Base-by-base conservation (phyloP, 228 moss, liverwort and hornwort species). In the Sphagnum fallax region DNA sequence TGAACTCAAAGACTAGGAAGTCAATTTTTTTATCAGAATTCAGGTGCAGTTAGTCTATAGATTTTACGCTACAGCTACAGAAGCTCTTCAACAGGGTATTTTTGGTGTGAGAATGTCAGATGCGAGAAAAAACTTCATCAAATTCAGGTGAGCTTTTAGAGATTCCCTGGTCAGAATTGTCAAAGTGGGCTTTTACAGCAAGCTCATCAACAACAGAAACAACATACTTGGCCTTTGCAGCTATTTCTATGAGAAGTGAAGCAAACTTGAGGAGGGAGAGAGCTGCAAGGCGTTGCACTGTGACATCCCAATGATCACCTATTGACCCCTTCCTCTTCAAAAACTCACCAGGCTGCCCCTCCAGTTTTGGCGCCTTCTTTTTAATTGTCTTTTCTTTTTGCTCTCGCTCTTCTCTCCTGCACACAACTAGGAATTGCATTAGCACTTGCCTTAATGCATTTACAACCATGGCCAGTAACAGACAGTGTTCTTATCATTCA, bases 201-300 rank as follows among this genome's bases (percentile, higher is more conserved):
- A 95, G 79, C 70, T 85, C 86, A 53, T 86, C 84, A 57, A 92
- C 87, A 32, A 90, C 72, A 57, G 70, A 75, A 49, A 83, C 90
- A 52, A 92, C 77, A 53, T 76, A 95, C 77, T 81, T 90, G 9
- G 80, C 88, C 72, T 95, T 95, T 18, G 94, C 90, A 64, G 88
- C 88, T 70, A 95, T 71, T 72, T 95, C 94, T 75, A 95, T 90
- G 0, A 92, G 84, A 61, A 95, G 75, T 6, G 94, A 90, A 32
- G 92, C 92, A 74, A 95, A 95, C 73, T 95, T 92, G 53, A 95
- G 75, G 0, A 95, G 87, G 52, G 94, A 94, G 4, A 94, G 78
- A 66, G 91, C 90, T 51, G 90, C 79, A 71, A 94, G 73, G 48
- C 91, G 82, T 75, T 90, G 66, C 16, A 88, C 76, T 63, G 88